Evolutionary conservation across 352 stramenopile species (phyloP), one percentile per base, ranked within the genome.

Genomic region (Pythium grandisporangium): DNA sequence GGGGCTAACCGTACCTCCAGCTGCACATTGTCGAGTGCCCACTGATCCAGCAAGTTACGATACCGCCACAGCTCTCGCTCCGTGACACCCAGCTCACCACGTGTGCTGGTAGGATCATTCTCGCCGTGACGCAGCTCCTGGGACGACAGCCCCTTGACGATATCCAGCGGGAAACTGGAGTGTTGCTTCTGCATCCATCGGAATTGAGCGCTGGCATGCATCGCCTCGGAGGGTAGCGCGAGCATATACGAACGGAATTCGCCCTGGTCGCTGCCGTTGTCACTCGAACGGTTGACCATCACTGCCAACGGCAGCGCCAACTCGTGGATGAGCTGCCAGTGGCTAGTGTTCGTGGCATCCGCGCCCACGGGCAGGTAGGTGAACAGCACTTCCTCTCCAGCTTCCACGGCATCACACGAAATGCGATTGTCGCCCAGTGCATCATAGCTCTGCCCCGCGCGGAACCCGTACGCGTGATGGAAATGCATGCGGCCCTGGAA

Each of bases 21-120:
- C 0, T 44, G 44, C 5, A 88, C 65, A 14, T 80, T 42, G 41
- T 88, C 75, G 2, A 85, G 49, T 0, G 71, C 67, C 71, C 75
- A 85, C 52, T 88, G 75, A 25, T 88, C 75, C 37, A 84, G 85
- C 17, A 88, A 51, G 33, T 88, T 88, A 1, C 66, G 62, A 48
- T 82, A 76, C 7, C 41, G 61, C 70, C 74, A 87, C 2, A 76
- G 49, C 22, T 77, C 64, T 0, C 48, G 61, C 32, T 81, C 74
- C 2, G 51, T 21, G 1, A 47, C 7, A 2, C 64, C 63, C 22
- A 80, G 30, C n/a, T 45, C 37, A 1, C 66, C 63, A 29, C 61
- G 50, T 2, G 65, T 45, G 32, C 59, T 61, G 3, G 61, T 76
- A 3, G 55, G 24, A 19, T 82, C 67, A 48, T 83, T 81, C 37